Evolutionary conservation across 2,329 filamentous ascomycete species (phyloP), one percentile per base, ranked within the genome.

Genomic region (Trichothecium sympodiale): DNA sequence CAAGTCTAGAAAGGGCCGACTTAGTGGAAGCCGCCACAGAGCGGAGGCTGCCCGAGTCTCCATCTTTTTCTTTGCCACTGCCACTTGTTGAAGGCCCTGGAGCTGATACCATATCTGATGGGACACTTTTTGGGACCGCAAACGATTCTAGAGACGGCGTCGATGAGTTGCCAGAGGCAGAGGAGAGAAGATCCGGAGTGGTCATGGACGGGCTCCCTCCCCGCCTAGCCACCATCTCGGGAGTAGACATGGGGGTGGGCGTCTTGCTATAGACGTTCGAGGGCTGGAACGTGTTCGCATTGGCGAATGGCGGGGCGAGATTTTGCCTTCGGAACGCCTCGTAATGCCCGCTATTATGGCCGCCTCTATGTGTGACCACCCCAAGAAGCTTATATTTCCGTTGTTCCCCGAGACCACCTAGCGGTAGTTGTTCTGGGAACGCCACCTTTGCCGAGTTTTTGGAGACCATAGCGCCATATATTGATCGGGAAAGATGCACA

Each of bases 381-480:
- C 82, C 86, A 1, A 94, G 71, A 5, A 98, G 67, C 48, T 80
- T 85, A 59, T 95, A 98, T 52, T 74, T 81, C 43, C 78, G 82
- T 50, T 82, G 78, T 38, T 82, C 73, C 30, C 91, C 60, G 17
- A 96, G 64, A 1, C 86, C 78, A 1, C 91, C 91, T 3, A 98
- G 64, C 0, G 83, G 76, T 3, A 98, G 60, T n/a, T 72, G 71
- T 56, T 96, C 89, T 0, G 88, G 88, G 49, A 96, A 98, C 0
- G 83, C 67, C 3, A 98, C 88, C 55, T 94, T 96, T 48, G 89
- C 89, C 40, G 83, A 79, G 54, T 98, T 98, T 61, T 98, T 98
- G 30, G 81, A 81, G 1, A 88, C 94, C 40, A 74, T 71, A 16
- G 71, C 67, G 46, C 91, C 87, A 59, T 86, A 98, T 46, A 96